Conservation (phyloP, 345 rosid genomes). For the Eucalyptus decipiens region DNA sequence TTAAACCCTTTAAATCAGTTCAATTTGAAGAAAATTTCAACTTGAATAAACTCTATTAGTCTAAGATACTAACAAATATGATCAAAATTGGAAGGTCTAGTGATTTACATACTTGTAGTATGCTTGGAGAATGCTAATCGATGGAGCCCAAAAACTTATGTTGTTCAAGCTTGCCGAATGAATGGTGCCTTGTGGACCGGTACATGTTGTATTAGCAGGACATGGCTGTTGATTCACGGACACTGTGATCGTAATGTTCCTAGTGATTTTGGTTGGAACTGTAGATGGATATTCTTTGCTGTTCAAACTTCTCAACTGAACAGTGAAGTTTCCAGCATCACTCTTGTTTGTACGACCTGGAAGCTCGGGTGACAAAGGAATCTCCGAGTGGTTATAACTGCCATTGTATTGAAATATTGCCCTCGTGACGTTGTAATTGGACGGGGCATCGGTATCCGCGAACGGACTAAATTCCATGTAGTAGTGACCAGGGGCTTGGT, state of each 20-base stretch:
- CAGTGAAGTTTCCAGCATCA: not conserved
- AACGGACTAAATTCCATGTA: not conserved
- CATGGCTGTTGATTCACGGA: not conserved
- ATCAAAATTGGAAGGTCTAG: not conserved
- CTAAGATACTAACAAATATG: not conserved
- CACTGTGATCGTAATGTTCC: not conserved
- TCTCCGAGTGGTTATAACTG: not conserved
- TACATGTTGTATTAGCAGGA: not conserved
- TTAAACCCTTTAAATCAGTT: not conserved
- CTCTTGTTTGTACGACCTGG: not conserved
- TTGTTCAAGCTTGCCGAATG: not conserved
- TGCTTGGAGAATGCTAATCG: not conserved
- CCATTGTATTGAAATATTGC: not conserved
- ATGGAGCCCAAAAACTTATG: not conserved
- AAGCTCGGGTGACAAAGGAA: not conserved
- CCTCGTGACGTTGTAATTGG: not conserved
- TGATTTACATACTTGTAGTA: not conserved
- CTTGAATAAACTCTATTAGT: not conserved
- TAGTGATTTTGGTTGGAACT: not conserved
- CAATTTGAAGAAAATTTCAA: not conserved
- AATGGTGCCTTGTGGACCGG: fast-evolving
- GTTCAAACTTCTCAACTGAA: not conserved
- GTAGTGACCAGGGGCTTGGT: not conserved
- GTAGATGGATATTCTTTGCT: not conserved
- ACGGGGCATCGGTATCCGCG: not conserved